Base-by-base conservation (phyloP, 148 eudicot species). In the Linanthus parryae region DNA sequence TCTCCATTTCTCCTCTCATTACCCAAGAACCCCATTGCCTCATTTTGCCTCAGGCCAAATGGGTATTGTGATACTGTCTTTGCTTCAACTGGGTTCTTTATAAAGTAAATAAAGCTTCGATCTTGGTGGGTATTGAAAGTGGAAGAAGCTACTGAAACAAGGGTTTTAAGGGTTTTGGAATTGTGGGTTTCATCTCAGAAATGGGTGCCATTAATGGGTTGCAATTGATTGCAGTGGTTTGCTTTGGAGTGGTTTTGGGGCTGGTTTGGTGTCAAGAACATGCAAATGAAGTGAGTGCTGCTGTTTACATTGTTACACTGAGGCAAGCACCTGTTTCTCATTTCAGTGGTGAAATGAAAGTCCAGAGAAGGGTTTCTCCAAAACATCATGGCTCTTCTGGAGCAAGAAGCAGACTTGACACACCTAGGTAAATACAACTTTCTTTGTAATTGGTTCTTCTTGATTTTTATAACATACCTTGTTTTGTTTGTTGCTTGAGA, bases 281-380 rank as follows among this genome's bases (percentile, higher is more conserved):
- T 60, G 53, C 37, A 41, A 31, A 2, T 26, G 73, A 71, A 61
- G 72, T 58, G 20, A 56, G 44, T 26, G 43, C 56, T 84, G 96
- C 71, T 58, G 77, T 92, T 48, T 92, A 88, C 56, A 88, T 92
- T 72, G 95, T 92, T 22, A 82, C 91, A 51, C 68, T 92, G 46
- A 88, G 76, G 51, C 88, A 88, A 70, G 65, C 88, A n/a, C 87
- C 98, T 38, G 20, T 73, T 75, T 63, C 76, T 69, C 82, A 83
- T 64, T 66, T 37, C 54, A 62, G 47, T 61, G 78, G 45, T 44
- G 70, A 67, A 55, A 52, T 73, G 24, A 75, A 16, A 10, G 63
- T 48, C 34, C 69, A 41, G n/a, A 56, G 43, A 26, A 33, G 57
- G 17, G 44, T 48, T 37, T 45, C 43, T 38, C n/a, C n/a, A n/a